Percentiles rank a stretch among this genome's conserved stretches.
These are phyloP conservation scores for Ajuga reptans DNA, from an alignment of 305 asterid species.

Conservation along the genomic window DNA sequence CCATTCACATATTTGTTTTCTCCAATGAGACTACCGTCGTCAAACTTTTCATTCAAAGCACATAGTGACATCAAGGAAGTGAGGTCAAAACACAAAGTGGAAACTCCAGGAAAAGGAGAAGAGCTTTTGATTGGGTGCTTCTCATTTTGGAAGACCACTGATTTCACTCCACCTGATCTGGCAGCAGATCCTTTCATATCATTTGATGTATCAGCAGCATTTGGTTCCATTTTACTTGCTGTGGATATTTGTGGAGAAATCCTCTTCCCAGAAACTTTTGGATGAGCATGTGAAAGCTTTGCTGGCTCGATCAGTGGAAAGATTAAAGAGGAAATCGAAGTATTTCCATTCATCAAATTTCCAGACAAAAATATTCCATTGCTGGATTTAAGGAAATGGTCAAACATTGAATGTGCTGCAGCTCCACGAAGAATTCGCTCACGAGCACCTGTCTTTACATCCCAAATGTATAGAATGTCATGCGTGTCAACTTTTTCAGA, in stretches of 20 bases:
- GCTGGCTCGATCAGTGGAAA: conserved; percentile 51
- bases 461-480: conserved; percentile 90
- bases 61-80: conserved; percentile 66
- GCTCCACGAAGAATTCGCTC: conserved; percentile 91
- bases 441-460: conserved; percentile 90
- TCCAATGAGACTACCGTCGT: conserved; percentile 27
- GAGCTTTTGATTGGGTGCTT: conserved; percentile 68
- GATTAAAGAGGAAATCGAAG: conserved; percentile 78
- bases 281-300: conserved; percentile 38
- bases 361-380: conserved; percentile 36
- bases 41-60: conserved; percentile 39
- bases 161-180: conserved; percentile 27
- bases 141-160: conserved; percentile 40
- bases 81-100: conserved; percentile 73
- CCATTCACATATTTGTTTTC: conserved; percentile 32
- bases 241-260: conserved; percentile 30
- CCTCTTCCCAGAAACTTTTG: conserved; percentile 34
- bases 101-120: conserved; percentile 88
- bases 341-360: conserved; percentile 45
- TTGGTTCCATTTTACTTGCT: conserved; percentile 23
- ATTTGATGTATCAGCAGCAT: conserved; percentile 25
- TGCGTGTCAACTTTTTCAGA: conserved; percentile 52
- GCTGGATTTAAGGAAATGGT: conserved; percentile 57
- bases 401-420: conserved; percentile 92
- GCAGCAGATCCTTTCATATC: conserved; percentile 29